These are phyloP conservation scores for Nicotiana tabacum DNA, from an alignment of 257 asterid species.

Conservation along the genomic window DNA sequence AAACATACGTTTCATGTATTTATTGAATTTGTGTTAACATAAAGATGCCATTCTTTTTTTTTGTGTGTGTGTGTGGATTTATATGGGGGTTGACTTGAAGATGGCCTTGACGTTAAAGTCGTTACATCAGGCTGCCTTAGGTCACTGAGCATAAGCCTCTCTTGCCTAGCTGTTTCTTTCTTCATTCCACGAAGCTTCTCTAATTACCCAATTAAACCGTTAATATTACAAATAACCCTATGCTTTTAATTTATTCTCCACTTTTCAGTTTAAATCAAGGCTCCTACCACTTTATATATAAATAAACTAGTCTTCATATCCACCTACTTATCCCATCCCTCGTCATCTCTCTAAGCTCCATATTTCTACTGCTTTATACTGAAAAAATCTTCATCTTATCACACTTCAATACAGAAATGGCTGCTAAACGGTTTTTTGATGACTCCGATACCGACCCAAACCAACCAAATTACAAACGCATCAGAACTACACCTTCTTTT, in stretches of 20 bases:
- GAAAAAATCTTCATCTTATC: background rate
- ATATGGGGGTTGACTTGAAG: slow-evolving; percentile 18
- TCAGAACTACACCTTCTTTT: slow-evolving; percentile 39
- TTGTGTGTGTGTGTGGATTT: background rate
- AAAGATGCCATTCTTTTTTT: too few species aligned
- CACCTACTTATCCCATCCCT: background rate
- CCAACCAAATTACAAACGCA: slow-evolving; percentile 41
- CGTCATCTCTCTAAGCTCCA: background rate
- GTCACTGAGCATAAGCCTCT: background rate
- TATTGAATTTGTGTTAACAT: background rate
- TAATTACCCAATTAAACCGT: background rate
- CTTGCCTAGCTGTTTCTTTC: slow-evolving; percentile 37
- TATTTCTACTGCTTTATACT: background rate
- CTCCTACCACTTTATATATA: slow-evolving; percentile 3
- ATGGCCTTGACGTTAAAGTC: slow-evolving; percentile 33
- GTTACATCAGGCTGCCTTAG: slow-evolving; percentile 21
- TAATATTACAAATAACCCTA: background rate
- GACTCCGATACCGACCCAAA: slow-evolving; percentile 28
- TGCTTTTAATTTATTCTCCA: background rate
- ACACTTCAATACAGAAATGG: slow-evolving; percentile 22
- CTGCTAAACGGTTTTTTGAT: slow-evolving; percentile 45
- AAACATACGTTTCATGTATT: background rate
- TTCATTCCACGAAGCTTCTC: slow-evolving; percentile 44
- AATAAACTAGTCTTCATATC: background rate
- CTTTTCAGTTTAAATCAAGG: background rate